phyloP scores from a whole-genome alignment of 306 rosid species.

The Psophocarpus tetragonolobus region DNA sequence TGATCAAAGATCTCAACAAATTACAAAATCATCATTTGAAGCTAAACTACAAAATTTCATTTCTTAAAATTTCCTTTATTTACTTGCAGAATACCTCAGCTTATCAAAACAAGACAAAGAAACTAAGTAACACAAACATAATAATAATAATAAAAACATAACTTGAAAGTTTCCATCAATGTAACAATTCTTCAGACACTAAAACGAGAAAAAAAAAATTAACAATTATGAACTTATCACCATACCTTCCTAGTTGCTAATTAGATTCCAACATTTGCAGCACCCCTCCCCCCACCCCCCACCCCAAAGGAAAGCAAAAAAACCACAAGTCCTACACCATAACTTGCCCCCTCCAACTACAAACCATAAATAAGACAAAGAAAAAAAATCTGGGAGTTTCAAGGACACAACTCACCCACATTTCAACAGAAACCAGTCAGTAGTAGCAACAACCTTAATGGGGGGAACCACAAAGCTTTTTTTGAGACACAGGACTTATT shows the following conservation, averaged over 20 bases:
- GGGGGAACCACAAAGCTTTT: slow-evolving; percentile 31
- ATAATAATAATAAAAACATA: slow-evolving; percentile 6
- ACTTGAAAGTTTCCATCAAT: neutral
- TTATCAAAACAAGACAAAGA: neutral
- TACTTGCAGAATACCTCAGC: neutral
- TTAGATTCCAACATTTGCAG: slow-evolving; percentile 7
- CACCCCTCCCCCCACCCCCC: neutral
- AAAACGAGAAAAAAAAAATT: neutral
- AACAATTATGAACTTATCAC: neutral
- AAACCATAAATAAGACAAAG: neutral
- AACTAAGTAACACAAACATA: neutral
- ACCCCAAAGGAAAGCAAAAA: slow-evolving; percentile 36
- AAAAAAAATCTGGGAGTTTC: neutral
- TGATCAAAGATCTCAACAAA: neutral
- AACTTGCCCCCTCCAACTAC: neutral
- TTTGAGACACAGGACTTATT: neutral
- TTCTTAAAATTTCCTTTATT: neutral
- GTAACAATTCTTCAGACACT: slow-evolving; percentile 30
- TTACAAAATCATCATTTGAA: slow-evolving; percentile 1
- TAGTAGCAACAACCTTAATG: slow-evolving; percentile 1
- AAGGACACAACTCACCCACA: slow-evolving; percentile 26
- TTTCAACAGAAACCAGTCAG: slow-evolving; percentile 32
- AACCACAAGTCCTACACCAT: neutral
- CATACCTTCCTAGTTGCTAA: neutral
- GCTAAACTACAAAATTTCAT: slow-evolving; percentile 7